Evolutionary conservation across 768 basidiomycete genomes (phyloP).

Genomic region (Kwoniella pini): DNA sequence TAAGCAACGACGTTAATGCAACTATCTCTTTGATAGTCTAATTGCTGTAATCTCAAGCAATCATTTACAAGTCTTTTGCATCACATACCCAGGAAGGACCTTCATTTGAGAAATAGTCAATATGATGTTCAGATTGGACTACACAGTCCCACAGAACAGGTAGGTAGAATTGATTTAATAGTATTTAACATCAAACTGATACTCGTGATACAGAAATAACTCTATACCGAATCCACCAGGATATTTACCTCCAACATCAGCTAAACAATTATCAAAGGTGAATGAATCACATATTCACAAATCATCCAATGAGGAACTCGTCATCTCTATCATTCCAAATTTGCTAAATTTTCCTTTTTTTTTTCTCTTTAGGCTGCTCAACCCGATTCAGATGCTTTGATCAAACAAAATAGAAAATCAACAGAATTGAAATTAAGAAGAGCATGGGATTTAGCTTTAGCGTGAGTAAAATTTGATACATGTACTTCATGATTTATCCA

Average conservation of each 20-base stretch:
- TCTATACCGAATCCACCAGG: slow-evolving; percentile 46
- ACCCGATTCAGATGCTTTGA: slow-evolving; percentile 23
- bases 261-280: slow-evolving; percentile 7
- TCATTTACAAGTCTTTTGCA: no score
- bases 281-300: background rate
- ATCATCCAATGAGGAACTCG: no score
- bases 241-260: slow-evolving; percentile 13
- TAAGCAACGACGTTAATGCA: no score
- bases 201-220: slow-evolving; percentile 17
- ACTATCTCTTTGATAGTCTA: no score
- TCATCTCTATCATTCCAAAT: no score
- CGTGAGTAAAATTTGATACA: slow-evolving; percentile 33
- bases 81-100: no score
- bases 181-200: no score
- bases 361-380: background rate
- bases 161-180: no score
- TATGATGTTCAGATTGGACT: slow-evolving; percentile 33
- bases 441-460: slow-evolving; percentile 52
- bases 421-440: slow-evolving; percentile 49
- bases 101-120: background rate
- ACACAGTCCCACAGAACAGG: slow-evolving; percentile 26
- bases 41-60: no score
- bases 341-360: no score
- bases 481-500: no score
- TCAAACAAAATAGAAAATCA: slow-evolving; percentile 23